phyloP scores from a whole-genome alignment of 2,329 filamentous ascomycete species.

The Nothophoma quercina region DNA sequence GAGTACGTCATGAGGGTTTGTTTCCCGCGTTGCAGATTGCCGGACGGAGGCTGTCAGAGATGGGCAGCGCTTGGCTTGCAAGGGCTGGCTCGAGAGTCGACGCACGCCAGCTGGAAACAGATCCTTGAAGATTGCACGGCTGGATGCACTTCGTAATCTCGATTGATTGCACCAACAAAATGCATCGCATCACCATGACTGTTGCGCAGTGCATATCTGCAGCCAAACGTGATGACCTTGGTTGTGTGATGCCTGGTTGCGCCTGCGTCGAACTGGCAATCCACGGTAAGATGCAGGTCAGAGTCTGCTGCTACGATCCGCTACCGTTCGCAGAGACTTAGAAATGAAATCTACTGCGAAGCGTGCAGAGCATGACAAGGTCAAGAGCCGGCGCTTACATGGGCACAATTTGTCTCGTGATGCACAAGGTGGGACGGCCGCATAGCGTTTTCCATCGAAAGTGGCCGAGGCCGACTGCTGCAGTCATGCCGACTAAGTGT shows the following conservation, averaged over 20 bases:
- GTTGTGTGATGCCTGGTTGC: conserved; percentile 17
- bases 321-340: conserved; percentile 25
- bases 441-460: conserved; percentile 28
- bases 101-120: conserved; percentile 17
- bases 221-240: conserved; percentile 17
- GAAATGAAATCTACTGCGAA: conserved; percentile 21
- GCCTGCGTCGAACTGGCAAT: conserved; percentile 18
- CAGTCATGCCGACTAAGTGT: conserved; percentile 31
- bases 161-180: conserved; percentile 31
- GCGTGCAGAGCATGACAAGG: conserved; percentile 17
- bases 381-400: conserved; percentile 33
- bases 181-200: conserved; percentile 16
- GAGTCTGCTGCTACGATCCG: conserved; percentile 26
- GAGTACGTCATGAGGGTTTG: conserved; percentile 46
- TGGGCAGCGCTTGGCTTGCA: conserved; percentile 26
- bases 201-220: not conserved
- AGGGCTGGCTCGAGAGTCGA: conserved; percentile 7
- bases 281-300: conserved; percentile 25
- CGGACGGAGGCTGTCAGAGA: conserved; percentile 41
- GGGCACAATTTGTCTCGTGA: conserved; percentile 35
- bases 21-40: conserved; percentile 45
- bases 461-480: conserved; percentile 36
- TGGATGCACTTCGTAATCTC: conserved; percentile 38
- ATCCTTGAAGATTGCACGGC: conserved; percentile 24
- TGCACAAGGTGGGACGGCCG: conserved; percentile 33